Conservation (phyloP, 1,284 basidiomycete genomes). For the Heterobasidion parviporum region DNA sequence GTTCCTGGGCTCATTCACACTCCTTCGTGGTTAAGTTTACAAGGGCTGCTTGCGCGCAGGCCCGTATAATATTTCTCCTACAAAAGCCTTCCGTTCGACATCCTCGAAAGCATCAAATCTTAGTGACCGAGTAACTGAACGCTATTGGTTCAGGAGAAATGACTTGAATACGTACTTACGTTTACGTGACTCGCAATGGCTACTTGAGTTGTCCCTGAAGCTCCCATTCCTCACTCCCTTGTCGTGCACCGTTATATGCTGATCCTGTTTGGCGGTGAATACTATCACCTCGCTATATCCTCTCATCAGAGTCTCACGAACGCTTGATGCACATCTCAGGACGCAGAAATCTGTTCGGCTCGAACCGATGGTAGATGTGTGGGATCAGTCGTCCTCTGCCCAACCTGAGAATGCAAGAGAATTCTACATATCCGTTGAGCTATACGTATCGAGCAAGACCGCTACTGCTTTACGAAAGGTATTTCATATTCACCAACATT, state of each 20-base stretch:
- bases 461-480: constrained; percentile 53
- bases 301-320: too few relatives aligned
- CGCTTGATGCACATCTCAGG: neutral
- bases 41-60: neutral
- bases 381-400: constrained; percentile 5
- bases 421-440: constrained; percentile 46
- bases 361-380: constrained; percentile 7
- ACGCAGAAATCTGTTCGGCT: neutral
- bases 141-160: too few relatives aligned
- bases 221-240: too few relatives aligned
- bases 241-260: too few relatives aligned
- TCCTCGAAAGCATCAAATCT: too few relatives aligned
- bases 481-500: constrained; percentile 11
- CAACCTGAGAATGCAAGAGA: constrained; percentile 19
- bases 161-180: neutral
- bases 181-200: neutral
- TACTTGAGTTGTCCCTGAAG: too few relatives aligned
- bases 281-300: too few relatives aligned
- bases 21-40: constrained; percentile 1
- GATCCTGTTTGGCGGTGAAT: too few relatives aligned
- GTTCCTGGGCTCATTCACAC: constrained; percentile 7
- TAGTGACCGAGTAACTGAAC: too few relatives aligned
- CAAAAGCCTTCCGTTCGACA: too few relatives aligned
- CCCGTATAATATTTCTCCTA: neutral
- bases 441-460: constrained; percentile 54